Percentiles rank a stretch among this genome's conserved stretches.
Evolutionary conservation across 306 rosid genomes (phyloP).

Genomic region (Casuarina cunninghamiana): DNA sequence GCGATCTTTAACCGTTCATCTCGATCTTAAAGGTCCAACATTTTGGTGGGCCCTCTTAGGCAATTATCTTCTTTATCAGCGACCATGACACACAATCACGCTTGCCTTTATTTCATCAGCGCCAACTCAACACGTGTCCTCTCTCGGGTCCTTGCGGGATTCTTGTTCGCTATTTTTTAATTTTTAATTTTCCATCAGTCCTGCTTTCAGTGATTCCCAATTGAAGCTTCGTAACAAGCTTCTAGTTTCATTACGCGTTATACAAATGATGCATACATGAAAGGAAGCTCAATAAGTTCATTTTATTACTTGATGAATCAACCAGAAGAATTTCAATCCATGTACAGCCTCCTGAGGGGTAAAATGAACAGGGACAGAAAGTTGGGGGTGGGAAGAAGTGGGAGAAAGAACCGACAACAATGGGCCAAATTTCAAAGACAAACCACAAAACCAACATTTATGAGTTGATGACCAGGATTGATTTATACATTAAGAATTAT

Average conservation of each 20-base stretch:
- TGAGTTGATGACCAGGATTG: conserved; percentile 25
- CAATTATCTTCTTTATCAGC: no score
- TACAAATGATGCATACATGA: conserved; percentile 6
- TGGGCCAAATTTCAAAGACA: conserved; percentile 34
- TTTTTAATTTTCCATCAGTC: not conserved
- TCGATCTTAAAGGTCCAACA: no score
- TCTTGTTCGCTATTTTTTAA: no score
- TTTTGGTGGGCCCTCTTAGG: no score
- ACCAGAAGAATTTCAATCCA: conserved; percentile 30
- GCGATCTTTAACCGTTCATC: no score
- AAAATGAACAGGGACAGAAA: not conserved
- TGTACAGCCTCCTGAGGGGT: conserved; percentile 28
- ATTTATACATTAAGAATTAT: conserved; percentile 29
- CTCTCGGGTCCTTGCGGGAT: no score
- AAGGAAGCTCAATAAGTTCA: conserved; percentile 1
- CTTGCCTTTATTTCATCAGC: no score
- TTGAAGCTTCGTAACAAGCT: not conserved
- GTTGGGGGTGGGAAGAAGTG: not conserved
- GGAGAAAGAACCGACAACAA: not conserved
- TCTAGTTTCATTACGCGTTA: not conserved
- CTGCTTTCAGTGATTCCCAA: not conserved
- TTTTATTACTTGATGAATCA: conserved; percentile 23
- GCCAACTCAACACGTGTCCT: no score
- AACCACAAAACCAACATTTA: conserved; percentile 32
- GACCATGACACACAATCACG: no score